Conservation (phyloP, 495 filamentous ascomycete genomes). For the Thermothielavioides terrestris region DNA sequence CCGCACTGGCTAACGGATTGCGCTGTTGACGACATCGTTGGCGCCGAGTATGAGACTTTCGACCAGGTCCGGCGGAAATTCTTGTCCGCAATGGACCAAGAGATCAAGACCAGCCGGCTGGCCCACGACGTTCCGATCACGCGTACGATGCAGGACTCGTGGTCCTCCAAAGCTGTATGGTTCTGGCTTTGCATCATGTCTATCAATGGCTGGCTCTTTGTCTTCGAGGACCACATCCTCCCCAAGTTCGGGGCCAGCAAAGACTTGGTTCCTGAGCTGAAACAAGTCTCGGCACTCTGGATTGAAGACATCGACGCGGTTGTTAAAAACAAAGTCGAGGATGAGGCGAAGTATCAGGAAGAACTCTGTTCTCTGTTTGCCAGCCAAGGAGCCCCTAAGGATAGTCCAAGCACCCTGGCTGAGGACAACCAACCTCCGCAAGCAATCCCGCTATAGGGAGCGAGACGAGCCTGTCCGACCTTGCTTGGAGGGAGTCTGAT, state of each 20-base stretch:
- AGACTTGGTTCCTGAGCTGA: background rate
- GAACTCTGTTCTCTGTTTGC: background rate
- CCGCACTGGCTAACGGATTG: background rate
- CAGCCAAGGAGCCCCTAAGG: background rate
- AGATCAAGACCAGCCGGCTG: background rate
- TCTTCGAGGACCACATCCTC: slow-evolving; percentile 2
- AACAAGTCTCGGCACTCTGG: background rate
- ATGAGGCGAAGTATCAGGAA: background rate
- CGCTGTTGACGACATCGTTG: background rate
- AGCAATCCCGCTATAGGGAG: too few relatives aligned
- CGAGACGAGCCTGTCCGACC: too few relatives aligned
- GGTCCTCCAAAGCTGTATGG: background rate
- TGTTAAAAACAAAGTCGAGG: background rate
- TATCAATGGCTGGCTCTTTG: slow-evolving; percentile 3
- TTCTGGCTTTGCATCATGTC: background rate
- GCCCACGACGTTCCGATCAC: background rate
- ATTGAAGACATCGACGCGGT: background rate
- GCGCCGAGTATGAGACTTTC: too few relatives aligned
- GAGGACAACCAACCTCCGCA: too few relatives aligned
- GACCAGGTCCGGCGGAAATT: too few relatives aligned
- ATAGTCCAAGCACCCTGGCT: too few relatives aligned
- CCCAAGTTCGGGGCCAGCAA: background rate
- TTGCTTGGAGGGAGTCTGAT: too few relatives aligned
- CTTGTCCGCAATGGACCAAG: background rate
- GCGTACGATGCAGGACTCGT: background rate